Conservation (phyloP, 2,329 filamentous ascomycete genomes). For the Thelonectria olida region DNA sequence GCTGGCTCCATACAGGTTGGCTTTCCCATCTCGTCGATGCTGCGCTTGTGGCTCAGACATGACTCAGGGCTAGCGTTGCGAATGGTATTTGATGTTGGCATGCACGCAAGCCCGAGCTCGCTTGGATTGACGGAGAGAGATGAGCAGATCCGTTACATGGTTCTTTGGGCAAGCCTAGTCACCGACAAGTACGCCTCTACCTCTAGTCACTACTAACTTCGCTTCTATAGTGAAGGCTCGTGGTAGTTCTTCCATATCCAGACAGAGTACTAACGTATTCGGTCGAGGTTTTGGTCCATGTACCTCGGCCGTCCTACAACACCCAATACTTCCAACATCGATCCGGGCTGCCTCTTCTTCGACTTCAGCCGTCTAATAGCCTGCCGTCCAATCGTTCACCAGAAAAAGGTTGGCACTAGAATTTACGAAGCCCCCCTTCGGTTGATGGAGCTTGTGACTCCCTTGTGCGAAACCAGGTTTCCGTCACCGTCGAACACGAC, state of each 20-base stretch:
- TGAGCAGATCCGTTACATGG: background rate
- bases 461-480: background rate
- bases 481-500: background rate
- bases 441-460: background rate
- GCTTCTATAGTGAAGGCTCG: too few species aligned
- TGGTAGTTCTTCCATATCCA: too few species aligned
- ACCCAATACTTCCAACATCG: background rate
- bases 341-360: background rate
- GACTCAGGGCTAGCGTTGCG: background rate
- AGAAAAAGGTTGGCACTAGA: background rate
- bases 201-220: background rate
- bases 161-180: background rate
- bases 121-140: background rate
- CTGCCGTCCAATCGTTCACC: background rate
- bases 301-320: background rate
- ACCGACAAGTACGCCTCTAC: background rate
- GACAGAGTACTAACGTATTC: background rate
- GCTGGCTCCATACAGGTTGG: background rate
- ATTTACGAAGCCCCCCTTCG: background rate
- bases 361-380: background rate
- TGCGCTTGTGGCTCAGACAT: background rate
- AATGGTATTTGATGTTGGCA: background rate
- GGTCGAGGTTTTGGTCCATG: background rate
- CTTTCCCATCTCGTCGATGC: background rate
- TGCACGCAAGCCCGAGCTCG: background rate